These are phyloP conservation scores for Lophiostoma macrostomum DNA, from an alignment of 495 filamentous ascomycete genomes.

Conservation along the genomic window DNA sequence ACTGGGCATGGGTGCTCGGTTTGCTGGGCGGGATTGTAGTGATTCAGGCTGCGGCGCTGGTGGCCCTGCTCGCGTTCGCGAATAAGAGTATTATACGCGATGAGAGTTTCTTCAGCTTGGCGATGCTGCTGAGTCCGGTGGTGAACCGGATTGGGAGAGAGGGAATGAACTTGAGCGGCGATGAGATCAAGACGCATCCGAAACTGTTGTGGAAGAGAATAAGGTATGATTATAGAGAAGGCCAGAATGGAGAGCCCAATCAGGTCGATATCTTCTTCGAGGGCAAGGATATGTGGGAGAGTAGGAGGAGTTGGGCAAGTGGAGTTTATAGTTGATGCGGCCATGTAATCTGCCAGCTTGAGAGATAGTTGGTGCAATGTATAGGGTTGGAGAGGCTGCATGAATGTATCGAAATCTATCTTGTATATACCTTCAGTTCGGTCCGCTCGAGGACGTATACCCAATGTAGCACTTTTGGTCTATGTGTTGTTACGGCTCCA, in stretches of 20 bases:
- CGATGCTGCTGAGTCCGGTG: slow-evolving; percentile 30
- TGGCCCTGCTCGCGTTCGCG: slow-evolving; percentile 19
- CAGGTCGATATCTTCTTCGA: slow-evolving; percentile 27
- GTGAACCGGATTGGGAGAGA: slow-evolving; percentile 22
- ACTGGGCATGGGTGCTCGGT: slow-evolving; percentile 24
- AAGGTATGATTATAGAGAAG: slow-evolving; percentile 32
- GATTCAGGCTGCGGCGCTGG: slow-evolving; percentile 28
- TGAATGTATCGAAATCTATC: neutral
- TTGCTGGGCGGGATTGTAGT: slow-evolving; percentile 21
- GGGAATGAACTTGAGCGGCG: slow-evolving; percentile 26
- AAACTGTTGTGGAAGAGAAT: slow-evolving; percentile 24
- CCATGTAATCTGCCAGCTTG: no score
- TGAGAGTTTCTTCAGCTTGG: slow-evolving; percentile 27
- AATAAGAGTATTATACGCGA: slow-evolving; percentile 31
- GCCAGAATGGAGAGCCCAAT: slow-evolving; percentile 30
- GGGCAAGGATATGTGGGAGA: slow-evolving; percentile 22
- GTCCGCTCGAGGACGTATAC: slow-evolving; percentile 31
- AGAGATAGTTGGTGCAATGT: no score
- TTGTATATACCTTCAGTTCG: slow-evolving; percentile 4
- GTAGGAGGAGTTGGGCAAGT: slow-evolving; percentile 18
- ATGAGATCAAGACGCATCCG: slow-evolving; percentile 28
- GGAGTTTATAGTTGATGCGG: slow-evolving; percentile 24
- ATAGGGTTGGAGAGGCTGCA: no score
- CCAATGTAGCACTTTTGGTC: slow-evolving; percentile 33
- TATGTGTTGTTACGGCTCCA: neutral